Evolutionary conservation across 1,284 basidiomycete species (phyloP).

Genomic region (Apiotrichum sp.): DNA sequence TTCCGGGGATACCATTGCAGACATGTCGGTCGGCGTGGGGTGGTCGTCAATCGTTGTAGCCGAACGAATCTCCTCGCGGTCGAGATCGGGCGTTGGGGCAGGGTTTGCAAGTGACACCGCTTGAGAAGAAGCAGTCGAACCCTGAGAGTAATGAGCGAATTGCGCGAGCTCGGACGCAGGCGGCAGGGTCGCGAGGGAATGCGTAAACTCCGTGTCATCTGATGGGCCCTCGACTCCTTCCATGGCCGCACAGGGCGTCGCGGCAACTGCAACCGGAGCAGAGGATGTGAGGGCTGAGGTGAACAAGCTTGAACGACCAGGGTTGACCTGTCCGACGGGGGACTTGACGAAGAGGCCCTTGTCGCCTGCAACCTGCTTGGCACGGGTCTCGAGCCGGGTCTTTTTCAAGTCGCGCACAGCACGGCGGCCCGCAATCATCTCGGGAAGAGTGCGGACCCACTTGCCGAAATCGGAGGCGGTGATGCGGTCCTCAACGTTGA

Average conservation of each 20-base stretch:
- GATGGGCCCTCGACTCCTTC: background rate
- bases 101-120: background rate
- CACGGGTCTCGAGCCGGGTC: slow-evolving; percentile 27
- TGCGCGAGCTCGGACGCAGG: slow-evolving; percentile 8
- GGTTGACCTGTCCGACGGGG: slow-evolving; percentile 24
- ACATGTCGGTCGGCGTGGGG: slow-evolving; percentile 33
- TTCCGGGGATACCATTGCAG: slow-evolving; percentile 28
- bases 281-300: slow-evolving; percentile 24
- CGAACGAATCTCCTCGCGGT: slow-evolving; percentile 15
- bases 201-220: background rate
- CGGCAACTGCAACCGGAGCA: background rate
- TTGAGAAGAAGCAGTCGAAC: background rate
- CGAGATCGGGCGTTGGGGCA: slow-evolving; percentile 12
- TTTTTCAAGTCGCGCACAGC: slow-evolving; percentile 38
- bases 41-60: slow-evolving; percentile 39
- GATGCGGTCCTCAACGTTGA: slow-evolving; percentile 57
- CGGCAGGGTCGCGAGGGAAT: slow-evolving; percentile 8
- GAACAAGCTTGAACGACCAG: slow-evolving; percentile 11
- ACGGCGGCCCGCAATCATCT: slow-evolving; percentile 55
- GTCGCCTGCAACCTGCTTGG: slow-evolving; percentile 19
- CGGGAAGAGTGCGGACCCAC: slow-evolving; percentile 77
- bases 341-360: slow-evolving; percentile 40
- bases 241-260: background rate
- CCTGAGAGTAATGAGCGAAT: background rate
- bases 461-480: slow-evolving; percentile 75